Percentiles rank a stretch among this genome's conserved stretches.
Conservation (phyloP, 2,329 filamentous ascomycete species). For the Diaporthe sp. region DNA sequence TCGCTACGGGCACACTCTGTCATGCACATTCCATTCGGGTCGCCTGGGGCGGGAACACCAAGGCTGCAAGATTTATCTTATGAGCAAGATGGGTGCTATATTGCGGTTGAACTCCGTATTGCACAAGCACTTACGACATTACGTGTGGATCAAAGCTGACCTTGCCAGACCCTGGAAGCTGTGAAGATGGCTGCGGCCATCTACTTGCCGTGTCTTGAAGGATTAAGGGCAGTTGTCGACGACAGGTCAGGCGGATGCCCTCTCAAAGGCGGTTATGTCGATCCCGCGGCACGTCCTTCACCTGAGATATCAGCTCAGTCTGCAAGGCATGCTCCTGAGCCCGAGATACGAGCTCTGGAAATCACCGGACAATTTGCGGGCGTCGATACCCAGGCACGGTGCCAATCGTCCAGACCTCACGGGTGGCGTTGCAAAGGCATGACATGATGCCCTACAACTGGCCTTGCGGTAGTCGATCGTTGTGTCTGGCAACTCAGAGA, state of each 20-base stretch:
- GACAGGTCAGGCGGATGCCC: slow-evolving; percentile 9
- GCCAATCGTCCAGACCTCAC: not conserved
- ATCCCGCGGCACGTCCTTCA: slow-evolving; percentile 16
- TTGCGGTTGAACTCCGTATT: slow-evolving; percentile 4
- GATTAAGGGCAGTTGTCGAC: not conserved
- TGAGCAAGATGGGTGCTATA: not conserved
- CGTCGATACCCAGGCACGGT: not conserved
- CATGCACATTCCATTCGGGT: slow-evolving; percentile 19
- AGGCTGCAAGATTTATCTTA: slow-evolving; percentile 16
- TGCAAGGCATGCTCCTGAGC: not conserved
- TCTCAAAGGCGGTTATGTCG: slow-evolving; percentile 18
- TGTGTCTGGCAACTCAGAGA: slow-evolving; percentile 9
- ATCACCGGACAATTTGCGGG: not conserved
- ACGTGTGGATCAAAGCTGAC: slow-evolving; percentile 13
- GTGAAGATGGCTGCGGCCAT: not conserved
- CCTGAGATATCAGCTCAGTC: slow-evolving; percentile 23
- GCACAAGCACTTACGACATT: not conserved
- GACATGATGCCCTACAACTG: not conserved
- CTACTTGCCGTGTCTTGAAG: slow-evolving; percentile 22
- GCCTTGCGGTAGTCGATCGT: not conserved
- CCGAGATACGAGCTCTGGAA: not conserved
- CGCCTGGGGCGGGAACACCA: not conserved
- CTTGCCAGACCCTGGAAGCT: not conserved
- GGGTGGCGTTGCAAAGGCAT: not conserved
- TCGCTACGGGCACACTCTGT: not conserved